phyloP scores from a whole-genome alignment of 352 stramenopile species.

The Pythium rishiriense region DNA sequence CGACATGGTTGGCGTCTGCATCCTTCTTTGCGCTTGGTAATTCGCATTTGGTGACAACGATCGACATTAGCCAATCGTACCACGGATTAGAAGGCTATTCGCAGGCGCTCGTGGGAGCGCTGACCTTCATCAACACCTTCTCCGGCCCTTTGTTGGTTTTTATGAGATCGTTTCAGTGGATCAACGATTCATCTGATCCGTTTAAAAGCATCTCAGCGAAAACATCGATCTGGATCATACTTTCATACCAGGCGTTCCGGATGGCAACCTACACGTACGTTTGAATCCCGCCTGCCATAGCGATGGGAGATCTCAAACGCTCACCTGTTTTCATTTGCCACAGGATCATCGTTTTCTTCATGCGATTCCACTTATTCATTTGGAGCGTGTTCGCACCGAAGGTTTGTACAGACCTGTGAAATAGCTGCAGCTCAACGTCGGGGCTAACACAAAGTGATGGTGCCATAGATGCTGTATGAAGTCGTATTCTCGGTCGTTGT shows the following conservation, averaged over 20 bases:
- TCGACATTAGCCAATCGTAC: conserved; percentile 89
- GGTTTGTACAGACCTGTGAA: conserved; percentile 31
- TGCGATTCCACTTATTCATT: conserved; percentile 91
- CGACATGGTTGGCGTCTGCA: conserved; percentile 47
- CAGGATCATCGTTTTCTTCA: conserved; percentile 82
- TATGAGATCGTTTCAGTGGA: conserved; percentile 46
- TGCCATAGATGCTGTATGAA: conserved; percentile 75
- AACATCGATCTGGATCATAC: conserved; percentile 6
- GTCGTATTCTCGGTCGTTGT: conserved; percentile 51
- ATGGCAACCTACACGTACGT: conserved; percentile 30
- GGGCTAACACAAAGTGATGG: background rate
- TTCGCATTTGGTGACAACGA: conserved; percentile 87
- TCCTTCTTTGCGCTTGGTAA: conserved; percentile 87
- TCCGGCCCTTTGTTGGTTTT: conserved; percentile 73
- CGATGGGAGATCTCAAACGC: background rate
- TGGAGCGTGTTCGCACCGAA: conserved; percentile 91
- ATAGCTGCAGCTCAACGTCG: too few species aligned
- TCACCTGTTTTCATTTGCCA: background rate
- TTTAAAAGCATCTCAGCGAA: background rate
- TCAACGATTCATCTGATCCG: background rate
- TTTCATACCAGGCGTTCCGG: conserved; percentile 15
- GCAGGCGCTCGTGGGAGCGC: conserved; percentile 68
- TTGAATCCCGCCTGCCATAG: background rate
- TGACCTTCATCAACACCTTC: conserved; percentile 80
- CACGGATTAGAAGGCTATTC: conserved; percentile 79